Percentiles rank a stretch among this genome's conserved stretches.
Conservation (phyloP, 371 early-diverging fungal species). For the Apophysomyces trapeziformis region DNA sequence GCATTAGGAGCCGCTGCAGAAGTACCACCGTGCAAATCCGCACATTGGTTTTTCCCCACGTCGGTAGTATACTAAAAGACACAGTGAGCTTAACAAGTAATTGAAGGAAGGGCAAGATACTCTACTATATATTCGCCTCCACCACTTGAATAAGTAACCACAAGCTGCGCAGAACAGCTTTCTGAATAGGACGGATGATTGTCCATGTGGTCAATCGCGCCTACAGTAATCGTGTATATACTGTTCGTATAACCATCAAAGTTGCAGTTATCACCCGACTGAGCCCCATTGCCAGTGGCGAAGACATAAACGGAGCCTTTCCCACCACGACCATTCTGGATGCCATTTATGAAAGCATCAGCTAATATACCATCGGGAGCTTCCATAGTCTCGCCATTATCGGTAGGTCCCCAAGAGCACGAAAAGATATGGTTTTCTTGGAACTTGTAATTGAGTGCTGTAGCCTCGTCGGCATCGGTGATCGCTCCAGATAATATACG, state of each 20-base stretch:
- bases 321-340: slow-evolving; percentile 83
- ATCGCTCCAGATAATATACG: slow-evolving; percentile 90
- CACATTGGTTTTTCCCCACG: slow-evolving; percentile 71
- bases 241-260: slow-evolving; percentile 97
- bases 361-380: slow-evolving; percentile 81
- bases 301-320: slow-evolving; percentile 92
- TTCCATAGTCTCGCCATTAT: slow-evolving; percentile 89
- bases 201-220: slow-evolving; percentile 81
- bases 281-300: slow-evolving; percentile 95
- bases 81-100: background rate
- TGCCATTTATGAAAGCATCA: slow-evolving; percentile 84
- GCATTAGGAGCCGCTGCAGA: slow-evolving; percentile 97
- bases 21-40: slow-evolving; percentile 89
- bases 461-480: slow-evolving; percentile 90
- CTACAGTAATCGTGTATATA: slow-evolving; percentile 93
- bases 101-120: too few relatives aligned
- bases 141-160: slow-evolving; percentile 89
- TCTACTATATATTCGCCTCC: slow-evolving; percentile 72
- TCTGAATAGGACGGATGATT: slow-evolving; percentile 90
- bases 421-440: slow-evolving; percentile 92
- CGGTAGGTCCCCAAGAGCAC: slow-evolving; percentile 96
- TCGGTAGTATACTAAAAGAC: slow-evolving; percentile 82
- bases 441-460: slow-evolving; percentile 84
- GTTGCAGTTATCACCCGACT: slow-evolving; percentile 88
- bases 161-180: slow-evolving; percentile 87